Percentiles rank a stretch among this genome's conserved stretches.
Conservation (phyloP, 495 filamentous ascomycete genomes). For the Talaromyces thailandensis region DNA sequence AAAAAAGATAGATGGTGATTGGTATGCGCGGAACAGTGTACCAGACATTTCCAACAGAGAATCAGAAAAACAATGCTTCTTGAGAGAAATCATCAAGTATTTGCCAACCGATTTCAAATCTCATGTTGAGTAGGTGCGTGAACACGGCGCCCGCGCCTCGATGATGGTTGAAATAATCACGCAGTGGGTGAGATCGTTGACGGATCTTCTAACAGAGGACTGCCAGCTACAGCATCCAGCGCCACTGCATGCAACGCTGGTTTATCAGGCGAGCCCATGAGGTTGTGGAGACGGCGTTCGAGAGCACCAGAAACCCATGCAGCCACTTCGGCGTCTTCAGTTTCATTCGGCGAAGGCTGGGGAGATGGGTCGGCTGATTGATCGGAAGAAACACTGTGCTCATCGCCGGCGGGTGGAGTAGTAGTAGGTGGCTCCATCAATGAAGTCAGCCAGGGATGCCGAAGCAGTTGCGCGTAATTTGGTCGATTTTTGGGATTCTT, state of each 20-base stretch:
- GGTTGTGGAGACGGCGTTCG: constrained; percentile 47
- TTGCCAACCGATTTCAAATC: neutral
- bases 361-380: constrained; percentile 26
- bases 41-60: neutral
- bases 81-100: neutral
- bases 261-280: constrained; percentile 36
- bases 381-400: constrained; percentile 16
- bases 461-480: constrained; percentile 78
- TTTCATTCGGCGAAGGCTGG: constrained; percentile 32
- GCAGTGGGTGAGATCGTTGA: constrained; percentile 5
- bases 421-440: constrained; percentile 81
- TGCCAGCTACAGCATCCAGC: constrained; percentile 47
- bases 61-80: neutral
- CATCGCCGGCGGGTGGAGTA: constrained; percentile 59
- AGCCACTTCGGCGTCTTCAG: constrained; percentile 69
- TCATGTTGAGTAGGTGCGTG: neutral
- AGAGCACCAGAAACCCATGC: constrained; percentile 75
- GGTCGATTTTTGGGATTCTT: constrained; percentile 87
- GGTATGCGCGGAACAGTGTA: neutral
- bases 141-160: neutral
- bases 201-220: constrained; percentile 23
- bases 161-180: neutral
- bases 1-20: neutral
- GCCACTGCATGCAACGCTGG: constrained; percentile 76
- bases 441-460: constrained; percentile 77